Evolutionary conservation across 192 early-diverging fungal species (phyloP), one percentile per base, ranked within the genome.

Genomic region (Linnemannia elongata): DNA sequence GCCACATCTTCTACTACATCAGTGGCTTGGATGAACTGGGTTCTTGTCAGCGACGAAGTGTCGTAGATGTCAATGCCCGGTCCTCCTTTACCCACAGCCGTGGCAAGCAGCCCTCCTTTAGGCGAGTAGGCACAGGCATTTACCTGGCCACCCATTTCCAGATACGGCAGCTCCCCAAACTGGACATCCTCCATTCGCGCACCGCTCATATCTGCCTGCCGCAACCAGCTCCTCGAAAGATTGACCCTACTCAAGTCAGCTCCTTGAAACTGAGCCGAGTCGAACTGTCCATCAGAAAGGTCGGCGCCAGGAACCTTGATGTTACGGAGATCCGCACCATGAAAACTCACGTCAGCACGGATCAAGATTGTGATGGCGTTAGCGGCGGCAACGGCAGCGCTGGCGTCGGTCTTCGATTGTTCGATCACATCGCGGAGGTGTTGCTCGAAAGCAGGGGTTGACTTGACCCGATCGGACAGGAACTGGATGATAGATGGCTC

Each of bases 331-430:
- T 71, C 69, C 1, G 5, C 20, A 6, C 39, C 20, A 41, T 36
- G 0, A 38, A 71, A 71, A 41, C 15, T 24, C 4, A 42, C 38
- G 5, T 20, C 38, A 7, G 69, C 17, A 1, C 7, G 41, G 69
- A 71, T 38, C 17, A 71, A 5, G 69, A 71, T 71, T 5, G 69
- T 71, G 18, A 71, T 71, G 17, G 69, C 69, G 24, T 71, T 71
- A 7, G 69, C 3, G 5, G 69, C 69, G 36, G 69, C 60, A 30
- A 33, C 13, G 30, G 60, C 3, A 3, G 60, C 27, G 12, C 10
- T 71, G 6, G 4, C 6, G 22, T 41, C 69, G 2, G 69, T 22
- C 24, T 71, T 41, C 20, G 69, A 42, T 6, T 20, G 36, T 3
- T 71, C 38, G 69, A 71, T 41, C 0, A 71, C 17, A 13, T 20